These are phyloP conservation scores for Phaeosphaeria sp. DNA, from an alignment of 2,329 filamentous ascomycete genomes.

Conservation along the genomic window DNA sequence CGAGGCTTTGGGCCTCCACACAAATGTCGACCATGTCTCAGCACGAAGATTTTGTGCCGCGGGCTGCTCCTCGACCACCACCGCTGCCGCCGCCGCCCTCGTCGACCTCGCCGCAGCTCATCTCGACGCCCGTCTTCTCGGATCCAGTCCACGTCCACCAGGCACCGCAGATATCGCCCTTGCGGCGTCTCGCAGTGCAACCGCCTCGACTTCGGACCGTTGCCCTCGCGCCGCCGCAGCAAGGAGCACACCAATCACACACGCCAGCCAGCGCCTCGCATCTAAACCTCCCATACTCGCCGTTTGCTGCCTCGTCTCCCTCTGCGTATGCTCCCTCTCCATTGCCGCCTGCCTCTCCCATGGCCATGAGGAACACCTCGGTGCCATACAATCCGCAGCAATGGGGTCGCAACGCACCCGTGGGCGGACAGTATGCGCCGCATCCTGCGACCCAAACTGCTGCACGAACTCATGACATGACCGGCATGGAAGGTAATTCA, in stretches of 20 bases:
- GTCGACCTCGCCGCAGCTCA: slow-evolving; percentile 15
- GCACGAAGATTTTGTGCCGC: slow-evolving; percentile 28
- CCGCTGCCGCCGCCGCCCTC: slow-evolving; percentile 33
- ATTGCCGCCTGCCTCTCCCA: slow-evolving; percentile 36
- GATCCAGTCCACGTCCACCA: slow-evolving; percentile 5
- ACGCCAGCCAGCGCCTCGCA: slow-evolving; percentile 49
- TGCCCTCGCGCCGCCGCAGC: slow-evolving; percentile 46
- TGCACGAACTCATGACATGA: slow-evolving; percentile 47
- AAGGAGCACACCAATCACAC: slow-evolving; percentile 34
- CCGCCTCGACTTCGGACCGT: slow-evolving; percentile 49
- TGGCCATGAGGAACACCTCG: slow-evolving; percentile 44
- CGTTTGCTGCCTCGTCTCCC: slow-evolving; percentile 39
- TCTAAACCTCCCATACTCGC: slow-evolving; percentile 46
- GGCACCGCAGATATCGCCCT: slow-evolving; percentile 35
- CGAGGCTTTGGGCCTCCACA: slow-evolving; percentile 33
- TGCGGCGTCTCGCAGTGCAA: slow-evolving; percentile 48
- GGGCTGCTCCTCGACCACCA: slow-evolving; percentile 25
- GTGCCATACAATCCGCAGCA: slow-evolving; percentile 58
- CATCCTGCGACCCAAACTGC: slow-evolving; percentile 40
- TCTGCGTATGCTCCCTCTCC: slow-evolving; percentile 43
- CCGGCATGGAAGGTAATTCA: slow-evolving; percentile 57
- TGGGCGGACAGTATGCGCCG: slow-evolving; percentile 47
- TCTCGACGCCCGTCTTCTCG: not conserved
- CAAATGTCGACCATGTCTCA: slow-evolving; percentile 29
- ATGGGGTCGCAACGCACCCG: slow-evolving; percentile 52